Evolutionary conservation across 2,329 filamentous ascomycete species (phyloP).

Genomic region (Pseudocercospora crystallina): DNA sequence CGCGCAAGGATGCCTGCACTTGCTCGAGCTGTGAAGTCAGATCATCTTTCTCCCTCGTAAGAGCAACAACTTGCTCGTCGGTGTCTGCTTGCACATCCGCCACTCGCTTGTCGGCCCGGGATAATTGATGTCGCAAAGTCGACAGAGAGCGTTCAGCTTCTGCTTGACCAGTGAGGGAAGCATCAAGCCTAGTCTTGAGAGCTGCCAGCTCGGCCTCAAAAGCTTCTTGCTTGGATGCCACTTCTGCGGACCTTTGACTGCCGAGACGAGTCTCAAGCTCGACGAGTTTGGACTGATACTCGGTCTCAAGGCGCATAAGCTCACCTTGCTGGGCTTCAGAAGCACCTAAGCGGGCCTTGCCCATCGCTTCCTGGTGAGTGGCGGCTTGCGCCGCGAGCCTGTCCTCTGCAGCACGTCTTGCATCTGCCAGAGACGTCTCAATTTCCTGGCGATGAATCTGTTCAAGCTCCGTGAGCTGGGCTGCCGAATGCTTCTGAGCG

Average conservation of each 20-base stretch:
- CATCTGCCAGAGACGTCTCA: slow-evolving; percentile 14
- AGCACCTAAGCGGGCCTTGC: slow-evolving; percentile 5
- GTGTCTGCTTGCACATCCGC: slow-evolving; percentile 17
- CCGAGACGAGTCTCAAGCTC: slow-evolving; percentile 19
- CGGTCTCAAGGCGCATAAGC: slow-evolving; percentile 14
- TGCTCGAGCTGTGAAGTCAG: slow-evolving; percentile 20
- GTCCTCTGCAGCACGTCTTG: slow-evolving; percentile 9
- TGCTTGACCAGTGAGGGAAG: slow-evolving; percentile 27
- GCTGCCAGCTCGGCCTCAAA: slow-evolving; percentile 20
- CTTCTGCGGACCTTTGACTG: slow-evolving; percentile 10
- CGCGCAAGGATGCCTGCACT: slow-evolving; percentile 18
- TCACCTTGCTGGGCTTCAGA: slow-evolving; percentile 17
- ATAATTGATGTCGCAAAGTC: slow-evolving; percentile 20
- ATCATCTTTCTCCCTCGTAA: slow-evolving; percentile 21
- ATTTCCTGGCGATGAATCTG: slow-evolving; percentile 23
- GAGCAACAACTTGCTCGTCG: slow-evolving; percentile 16
- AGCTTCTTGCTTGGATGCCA: slow-evolving; percentile 13
- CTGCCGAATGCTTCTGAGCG: slow-evolving; percentile 21
- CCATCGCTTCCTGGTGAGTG: slow-evolving; percentile 11
- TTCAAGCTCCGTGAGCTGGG: slow-evolving; percentile 23
- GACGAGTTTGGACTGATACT: slow-evolving; percentile 14
- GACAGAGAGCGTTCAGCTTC: slow-evolving; percentile 26
- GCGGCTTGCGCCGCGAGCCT: slow-evolving; percentile 13
- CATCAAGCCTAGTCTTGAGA: slow-evolving; percentile 28
- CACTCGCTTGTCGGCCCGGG: slow-evolving; percentile 22